Evolutionary conservation across 495 filamentous ascomycete species (phyloP).

Genomic region (Penicillium robsamsonii): DNA sequence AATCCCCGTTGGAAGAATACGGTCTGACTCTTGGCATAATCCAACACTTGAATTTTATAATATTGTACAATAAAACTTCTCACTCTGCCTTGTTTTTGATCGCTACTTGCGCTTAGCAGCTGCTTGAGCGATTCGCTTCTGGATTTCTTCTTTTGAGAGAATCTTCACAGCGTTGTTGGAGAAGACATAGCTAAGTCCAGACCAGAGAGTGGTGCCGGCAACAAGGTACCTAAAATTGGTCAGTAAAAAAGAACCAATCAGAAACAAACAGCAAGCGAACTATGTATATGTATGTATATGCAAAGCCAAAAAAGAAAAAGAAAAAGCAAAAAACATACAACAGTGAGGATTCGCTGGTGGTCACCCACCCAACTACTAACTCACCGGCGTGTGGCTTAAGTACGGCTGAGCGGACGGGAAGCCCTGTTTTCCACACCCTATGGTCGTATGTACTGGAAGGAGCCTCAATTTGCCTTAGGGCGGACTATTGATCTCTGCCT

Average conservation of each 20-base stretch:
- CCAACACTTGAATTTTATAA: neutral
- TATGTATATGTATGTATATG: too few species aligned
- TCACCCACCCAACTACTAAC: conserved; percentile 53
- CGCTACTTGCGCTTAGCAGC: conserved; percentile 28
- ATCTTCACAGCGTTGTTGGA: conserved; percentile 81
- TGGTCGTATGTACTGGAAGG: conserved; percentile 43
- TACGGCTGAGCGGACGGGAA: conserved; percentile 51
- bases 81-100: neutral
- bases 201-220: conserved; percentile 79
- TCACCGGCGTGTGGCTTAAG: conserved; percentile 49
- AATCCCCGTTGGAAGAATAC: neutral
- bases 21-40: neutral
- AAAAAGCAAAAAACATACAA: conserved; percentile 36
- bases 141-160: conserved; percentile 52
- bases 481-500: neutral
- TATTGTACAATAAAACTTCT: conserved; percentile 6
- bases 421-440: conserved; percentile 50
- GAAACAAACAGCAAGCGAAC: too few species aligned
- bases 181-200: conserved; percentile 77
- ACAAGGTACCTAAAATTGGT: conserved; percentile 57
- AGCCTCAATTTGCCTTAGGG: conserved; percentile 11
- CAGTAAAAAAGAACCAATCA: neutral
- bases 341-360: conserved; percentile 49
- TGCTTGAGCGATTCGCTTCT: conserved; percentile 39
- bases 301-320: conserved; percentile 1